Conservation (phyloP, 2,329 filamentous ascomycete species). For the Pseudopyrenochaeta lycopersici region DNA sequence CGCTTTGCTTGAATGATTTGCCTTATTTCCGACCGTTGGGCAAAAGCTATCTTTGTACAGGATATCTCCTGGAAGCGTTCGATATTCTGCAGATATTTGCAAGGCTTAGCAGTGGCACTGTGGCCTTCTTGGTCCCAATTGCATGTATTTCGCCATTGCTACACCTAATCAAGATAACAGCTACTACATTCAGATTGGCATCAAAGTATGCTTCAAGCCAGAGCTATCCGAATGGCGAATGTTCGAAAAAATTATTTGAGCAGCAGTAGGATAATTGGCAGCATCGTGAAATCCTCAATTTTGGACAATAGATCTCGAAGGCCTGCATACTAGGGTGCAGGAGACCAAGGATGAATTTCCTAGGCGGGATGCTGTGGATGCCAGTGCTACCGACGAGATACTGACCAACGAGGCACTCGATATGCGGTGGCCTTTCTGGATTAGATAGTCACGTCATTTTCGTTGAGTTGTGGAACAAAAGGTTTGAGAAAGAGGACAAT, state of each 20-base stretch:
- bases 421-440: constrained; percentile 38
- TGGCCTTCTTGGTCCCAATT: constrained; percentile 20
- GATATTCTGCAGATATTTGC: too few species aligned
- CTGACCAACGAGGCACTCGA: constrained; percentile 25
- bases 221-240: constrained; percentile 30
- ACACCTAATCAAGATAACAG: constrained; percentile 6
- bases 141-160: constrained; percentile 37
- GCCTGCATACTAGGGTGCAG: constrained; percentile 32
- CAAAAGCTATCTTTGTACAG: too few species aligned
- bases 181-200: constrained; percentile 34
- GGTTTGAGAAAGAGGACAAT: constrained; percentile 31
- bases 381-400: constrained; percentile 18
- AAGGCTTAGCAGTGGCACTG: too few species aligned
- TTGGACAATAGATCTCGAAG: constrained; percentile 33
- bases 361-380: constrained; percentile 24
- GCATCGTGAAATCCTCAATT: constrained; percentile 36
- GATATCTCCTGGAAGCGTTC: too few species aligned
- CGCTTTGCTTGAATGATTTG: too few species aligned
- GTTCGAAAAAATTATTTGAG: constrained; percentile 34
- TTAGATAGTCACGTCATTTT: constrained; percentile 32
- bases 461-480: constrained; percentile 33
- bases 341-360: constrained; percentile 33
- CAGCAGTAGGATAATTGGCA: constrained; percentile 32
- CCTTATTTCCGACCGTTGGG: too few species aligned
- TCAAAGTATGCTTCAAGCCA: constrained; percentile 31